phyloP scores from a whole-genome alignment of 1,139 yeast genomes.

The Taphrina populina region DNA sequence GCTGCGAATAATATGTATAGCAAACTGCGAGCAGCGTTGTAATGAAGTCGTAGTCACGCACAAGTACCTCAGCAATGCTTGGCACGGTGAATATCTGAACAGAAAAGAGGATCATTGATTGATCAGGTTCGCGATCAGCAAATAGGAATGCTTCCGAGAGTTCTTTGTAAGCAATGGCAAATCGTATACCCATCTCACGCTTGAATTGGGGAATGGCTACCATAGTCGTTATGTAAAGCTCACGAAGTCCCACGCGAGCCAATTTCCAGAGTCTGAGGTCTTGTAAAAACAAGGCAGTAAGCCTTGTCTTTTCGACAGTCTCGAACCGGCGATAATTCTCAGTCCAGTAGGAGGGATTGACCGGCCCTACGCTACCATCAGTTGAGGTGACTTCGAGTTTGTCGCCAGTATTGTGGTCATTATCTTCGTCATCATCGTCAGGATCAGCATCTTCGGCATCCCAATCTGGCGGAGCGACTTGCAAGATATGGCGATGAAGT shows the following conservation, averaged over 20 bases:
- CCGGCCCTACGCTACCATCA: not conserved
- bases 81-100: conserved; percentile 89
- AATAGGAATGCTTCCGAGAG: conserved; percentile 71
- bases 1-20: conserved; percentile 61
- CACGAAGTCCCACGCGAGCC: conserved; percentile 61
- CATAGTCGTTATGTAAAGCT: conserved; percentile 66
- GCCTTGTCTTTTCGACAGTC: conserved; percentile 8
- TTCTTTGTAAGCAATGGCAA: conserved; percentile 77
- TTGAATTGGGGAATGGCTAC: conserved; percentile 65
- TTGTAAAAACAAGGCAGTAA: conserved; percentile 46
- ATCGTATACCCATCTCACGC: conserved; percentile 64
- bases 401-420: not conserved
- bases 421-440: not conserved
- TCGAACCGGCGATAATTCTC: conserved; percentile 1
- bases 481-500: too few species aligned
- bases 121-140: conserved; percentile 79
- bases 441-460: not conserved
- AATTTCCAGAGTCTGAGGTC: conserved; percentile 74
- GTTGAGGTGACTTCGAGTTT: not conserved
- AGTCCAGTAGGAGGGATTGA: conserved; percentile 22
- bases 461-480: too few species aligned
- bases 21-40: conserved; percentile 66
- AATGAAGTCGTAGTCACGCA: conserved; percentile 63
- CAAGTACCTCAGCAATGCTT: conserved; percentile 66
- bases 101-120: conserved; percentile 71